Base-by-base conservation (phyloP, 2,329 filamentous ascomycete genomes). In the Ceratocystis lukuohia region DNA sequence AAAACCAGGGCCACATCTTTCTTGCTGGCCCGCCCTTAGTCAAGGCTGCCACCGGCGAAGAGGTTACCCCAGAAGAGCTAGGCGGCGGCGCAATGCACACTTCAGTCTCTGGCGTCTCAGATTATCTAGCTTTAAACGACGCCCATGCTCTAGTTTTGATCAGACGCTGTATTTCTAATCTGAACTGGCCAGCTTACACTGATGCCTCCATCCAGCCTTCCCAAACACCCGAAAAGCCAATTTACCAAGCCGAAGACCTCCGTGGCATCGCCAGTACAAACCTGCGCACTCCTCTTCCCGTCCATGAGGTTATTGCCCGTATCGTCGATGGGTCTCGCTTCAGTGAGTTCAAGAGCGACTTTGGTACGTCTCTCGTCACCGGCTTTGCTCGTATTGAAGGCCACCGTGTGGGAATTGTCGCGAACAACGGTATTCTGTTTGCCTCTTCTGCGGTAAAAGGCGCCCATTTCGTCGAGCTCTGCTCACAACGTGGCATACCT, bases 1-100 rank as follows among this genome's bases (percentile, higher is more conserved):
- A 91, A 73, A 88, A 92, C 64, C 92, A 96, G 75, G 93, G 93
- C n/a, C 92, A 96, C 71, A 96, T 99, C 74, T 99, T 97, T 79
- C 84, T 99, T 1, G 93, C 93, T 0, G 94, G 93, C 0, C 93
- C 93, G 20, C 93, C 94, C 0, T 81, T 99, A 0, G 94, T 99
- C 69, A 96, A 96, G 77, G 94, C 94, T 7, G 93, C 93, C 10
- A 99, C 94, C 0, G 94, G 93, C 12, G 93, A 99, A 76, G 86
- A 89, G 37, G 91, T 97, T 66, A 90, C 84, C 56, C 89, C 90
- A 6, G 93, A 99, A 75, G 91, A 96, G 44, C 82, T 99, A 0
- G 93, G 93, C 59, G 93, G 93, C 65, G 93, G 92, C 33, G 86
- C 86, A 71, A 85, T 97, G 75, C 93, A 99, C 77, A 91, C 88